Evolutionary conservation across 2,329 filamentous ascomycete genomes (phyloP).

Genomic region (Cephalotrichum gorgonifer): DNA sequence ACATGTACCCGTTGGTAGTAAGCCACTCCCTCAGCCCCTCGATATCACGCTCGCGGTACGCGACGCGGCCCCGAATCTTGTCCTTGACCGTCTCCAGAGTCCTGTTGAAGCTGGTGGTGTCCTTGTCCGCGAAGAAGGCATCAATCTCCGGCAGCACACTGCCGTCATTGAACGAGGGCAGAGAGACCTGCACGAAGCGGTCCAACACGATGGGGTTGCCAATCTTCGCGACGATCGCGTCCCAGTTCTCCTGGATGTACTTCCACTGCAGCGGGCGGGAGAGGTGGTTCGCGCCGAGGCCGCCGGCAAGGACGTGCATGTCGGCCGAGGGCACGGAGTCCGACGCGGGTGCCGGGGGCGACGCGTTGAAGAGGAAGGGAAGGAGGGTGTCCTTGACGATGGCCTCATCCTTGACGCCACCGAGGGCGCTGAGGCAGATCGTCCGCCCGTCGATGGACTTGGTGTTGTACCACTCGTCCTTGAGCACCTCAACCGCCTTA

Average conservation of each 20-base stretch:
- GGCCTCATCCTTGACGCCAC: conserved; percentile 57
- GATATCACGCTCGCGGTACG: conserved; percentile 71
- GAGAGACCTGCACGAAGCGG: conserved; percentile 68
- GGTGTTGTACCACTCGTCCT: conserved; percentile 75
- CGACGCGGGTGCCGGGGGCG: conserved; percentile 34
- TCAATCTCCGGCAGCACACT: conserved; percentile 66
- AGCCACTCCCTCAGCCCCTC: conserved; percentile 72
- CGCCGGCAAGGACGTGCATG: conserved; percentile 69
- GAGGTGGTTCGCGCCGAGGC: conserved; percentile 62
- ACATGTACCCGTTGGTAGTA: conserved; percentile 33
- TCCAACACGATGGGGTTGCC: conserved; percentile 82
- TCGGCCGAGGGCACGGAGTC: conserved; percentile 74
- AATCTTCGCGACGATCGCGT: conserved; percentile 58
- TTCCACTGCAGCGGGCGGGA: conserved; percentile 72
- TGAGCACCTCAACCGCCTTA: conserved; percentile 60
- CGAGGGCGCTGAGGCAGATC: conserved; percentile 67
- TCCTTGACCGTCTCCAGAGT: conserved; percentile 79
- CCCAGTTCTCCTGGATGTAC: conserved; percentile 79
- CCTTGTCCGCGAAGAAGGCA: conserved; percentile 75
- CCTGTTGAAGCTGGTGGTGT: conserved; percentile 77
- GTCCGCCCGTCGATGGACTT: conserved; percentile 87
- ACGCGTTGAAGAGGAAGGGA: conserved; percentile 67
- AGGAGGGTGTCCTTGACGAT: conserved; percentile 58
- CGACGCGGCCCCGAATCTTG: conserved; percentile 71
- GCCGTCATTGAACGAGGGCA: conserved; percentile 68